A percentile compares a stretch with the other conserved stretches of the same genome.
Evolutionary conservation across 306 rosid genomes (phyloP).

Genomic region (Rosa chinensis): DNA sequence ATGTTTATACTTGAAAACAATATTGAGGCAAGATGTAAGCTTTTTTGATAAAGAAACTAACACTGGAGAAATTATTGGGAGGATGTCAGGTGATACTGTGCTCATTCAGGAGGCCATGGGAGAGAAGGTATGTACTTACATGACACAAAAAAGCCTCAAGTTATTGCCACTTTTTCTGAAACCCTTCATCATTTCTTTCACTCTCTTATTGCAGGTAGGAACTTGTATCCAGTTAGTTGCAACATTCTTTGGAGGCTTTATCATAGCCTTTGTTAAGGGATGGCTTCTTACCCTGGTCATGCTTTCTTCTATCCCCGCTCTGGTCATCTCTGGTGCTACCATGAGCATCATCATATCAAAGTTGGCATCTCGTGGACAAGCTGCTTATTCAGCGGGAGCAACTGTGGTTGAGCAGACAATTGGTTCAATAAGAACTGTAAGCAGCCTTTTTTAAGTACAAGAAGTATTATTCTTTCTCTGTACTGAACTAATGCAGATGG

Average conservation of each 20-base stretch:
- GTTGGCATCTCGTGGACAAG: constrained; percentile 23
- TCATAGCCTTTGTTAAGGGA: constrained; percentile 26
- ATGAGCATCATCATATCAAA: constrained; percentile 5
- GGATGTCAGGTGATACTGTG: constrained; percentile 38
- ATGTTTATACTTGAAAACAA: constrained; percentile 24
- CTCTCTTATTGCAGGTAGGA: constrained; percentile 26
- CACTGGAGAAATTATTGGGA: constrained; percentile 31
- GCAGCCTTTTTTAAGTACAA: not conserved
- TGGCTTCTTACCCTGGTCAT: constrained; percentile 32
- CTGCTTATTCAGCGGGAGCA: constrained; percentile 28
- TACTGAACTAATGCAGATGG: not conserved
- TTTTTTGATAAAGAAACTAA: constrained; percentile 32
- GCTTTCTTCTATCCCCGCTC: constrained; percentile 19
- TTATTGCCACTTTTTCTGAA: not conserved
- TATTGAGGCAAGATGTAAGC: constrained; percentile 31
- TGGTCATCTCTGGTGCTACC: constrained; percentile 12
- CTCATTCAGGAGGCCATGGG: constrained; percentile 39
- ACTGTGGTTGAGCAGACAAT: constrained; percentile 37
- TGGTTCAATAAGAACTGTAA: constrained; percentile 33
- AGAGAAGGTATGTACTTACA: constrained; percentile 22
- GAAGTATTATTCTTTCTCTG: not conserved
- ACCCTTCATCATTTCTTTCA: not conserved
- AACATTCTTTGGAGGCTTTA: constrained; percentile 29
- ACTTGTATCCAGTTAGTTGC: constrained; percentile 25
- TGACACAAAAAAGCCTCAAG: not conserved